Base-by-base conservation (phyloP, 2,329 filamentous ascomycete genomes). In the Cordyceps fumosorosea region DNA sequence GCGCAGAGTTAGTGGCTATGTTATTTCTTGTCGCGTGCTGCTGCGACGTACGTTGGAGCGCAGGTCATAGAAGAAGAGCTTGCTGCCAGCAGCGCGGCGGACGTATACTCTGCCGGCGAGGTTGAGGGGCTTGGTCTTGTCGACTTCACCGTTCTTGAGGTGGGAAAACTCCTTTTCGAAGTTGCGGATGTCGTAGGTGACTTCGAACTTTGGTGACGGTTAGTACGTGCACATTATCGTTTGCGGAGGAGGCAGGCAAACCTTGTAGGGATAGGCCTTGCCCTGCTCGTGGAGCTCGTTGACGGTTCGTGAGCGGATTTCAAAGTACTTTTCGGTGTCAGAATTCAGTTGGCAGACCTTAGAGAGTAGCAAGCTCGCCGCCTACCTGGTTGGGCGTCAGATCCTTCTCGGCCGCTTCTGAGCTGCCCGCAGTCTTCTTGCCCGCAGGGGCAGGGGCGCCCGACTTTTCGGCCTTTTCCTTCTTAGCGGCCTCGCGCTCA, bases 101-200 rank as follows among this genome's bases (percentile, higher is more conserved):
- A 89, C 90, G 79, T 95, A 96, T 75, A 99, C 91, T 72, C 95
- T 86, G 51, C 89, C 91, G 64, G 89, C 93, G 50, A 98, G 80
- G 64, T 86, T 83, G 66, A 98, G 83, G 70, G 86, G 81, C 74
- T 88, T 86, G 64, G 92, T 88, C 76, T 89, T 86, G 75, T 86
- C 83, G 66, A 85, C 82, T 76, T 99, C 92, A 70, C 95, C 95
- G 66, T 91, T 96, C 84, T 92, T 91, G 76, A 98, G 85, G 69
- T 87, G 80, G 62, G 85, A 85, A 72, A 90, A 96, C 61, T 96
- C 84, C 69, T 88, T 81, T 69, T 89, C 80, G 75, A 96, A 96
- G 68, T 93, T 85, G 71, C 84, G 82, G 65, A 96, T 81, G 70
- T 95, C 89, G 72, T 91, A 92, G 75, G 88, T 90, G 74, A 91